Conservation (phyloP, 1,284 basidiomycete genomes). For the Pseudozyma thailandica region DNA sequence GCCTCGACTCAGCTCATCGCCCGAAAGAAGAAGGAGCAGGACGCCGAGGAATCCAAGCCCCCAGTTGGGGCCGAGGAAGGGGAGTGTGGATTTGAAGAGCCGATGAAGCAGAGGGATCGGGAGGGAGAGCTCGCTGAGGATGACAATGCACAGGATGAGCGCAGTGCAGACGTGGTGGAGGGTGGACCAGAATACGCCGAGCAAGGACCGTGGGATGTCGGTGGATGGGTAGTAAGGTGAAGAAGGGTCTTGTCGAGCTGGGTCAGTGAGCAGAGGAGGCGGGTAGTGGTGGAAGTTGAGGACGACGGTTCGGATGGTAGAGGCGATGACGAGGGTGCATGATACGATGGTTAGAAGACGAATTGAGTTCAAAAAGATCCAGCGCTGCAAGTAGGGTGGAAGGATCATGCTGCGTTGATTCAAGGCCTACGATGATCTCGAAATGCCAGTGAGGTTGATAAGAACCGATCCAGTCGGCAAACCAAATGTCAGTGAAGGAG, state of each 20-base stretch:
- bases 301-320: constrained; percentile 25
- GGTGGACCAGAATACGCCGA: constrained; percentile 57
- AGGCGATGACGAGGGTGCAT: constrained; percentile 27
- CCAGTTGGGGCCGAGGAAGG: constrained; percentile 50
- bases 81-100: constrained; percentile 46
- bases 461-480: not conserved
- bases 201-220: constrained; percentile 52
- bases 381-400: constrained; percentile 43
- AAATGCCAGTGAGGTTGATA: not conserved
- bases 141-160: constrained; percentile 27
- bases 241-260: not conserved
- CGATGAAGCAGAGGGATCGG: constrained; percentile 31
- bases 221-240: constrained; percentile 36
- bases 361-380: constrained; percentile 41
- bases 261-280: constrained; percentile 4
- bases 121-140: constrained; percentile 47
- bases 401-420: constrained; percentile 36
- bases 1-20: constrained; percentile 20
- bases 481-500: not conserved
- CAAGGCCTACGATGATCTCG: not conserved
- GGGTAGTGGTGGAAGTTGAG: constrained; percentile 34
- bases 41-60: constrained; percentile 49
- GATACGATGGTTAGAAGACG: constrained; percentile 43
- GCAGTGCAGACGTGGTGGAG: constrained; percentile 40
- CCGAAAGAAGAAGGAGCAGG: constrained; percentile 40